Conservation (phyloP, 257 asterid genomes). For the Sherardia arvensis region DNA sequence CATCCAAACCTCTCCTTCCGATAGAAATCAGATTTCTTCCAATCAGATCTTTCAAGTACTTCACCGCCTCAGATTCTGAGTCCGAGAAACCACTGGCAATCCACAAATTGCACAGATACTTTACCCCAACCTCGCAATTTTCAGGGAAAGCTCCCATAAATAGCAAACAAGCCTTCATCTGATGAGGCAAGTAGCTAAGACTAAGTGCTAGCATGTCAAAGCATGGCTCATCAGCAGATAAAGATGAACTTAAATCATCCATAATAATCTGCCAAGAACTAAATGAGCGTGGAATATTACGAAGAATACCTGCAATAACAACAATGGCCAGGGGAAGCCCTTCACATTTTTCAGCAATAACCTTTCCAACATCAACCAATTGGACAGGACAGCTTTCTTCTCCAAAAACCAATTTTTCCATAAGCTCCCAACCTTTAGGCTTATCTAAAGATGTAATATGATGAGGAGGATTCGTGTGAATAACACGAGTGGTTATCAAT, state of each 20-base stretch:
- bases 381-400: background rate
- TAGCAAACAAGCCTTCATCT: constrained; percentile 32
- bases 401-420: background rate
- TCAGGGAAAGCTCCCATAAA: constrained; percentile 35
- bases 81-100: background rate
- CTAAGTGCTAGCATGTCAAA: too few species aligned
- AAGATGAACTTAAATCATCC: too few species aligned
- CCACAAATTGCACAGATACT: background rate
- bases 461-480: background rate
- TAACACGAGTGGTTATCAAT: constrained; percentile 4
- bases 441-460: background rate
- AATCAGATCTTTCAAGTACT: constrained; percentile 30
- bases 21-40: constrained; percentile 24
- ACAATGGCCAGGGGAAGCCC: constrained; percentile 7
- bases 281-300: background rate
- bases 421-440: constrained; percentile 3
- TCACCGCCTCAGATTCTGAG: constrained; percentile 17
- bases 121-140: constrained; percentile 20
- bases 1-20: constrained; percentile 17
- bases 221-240: background rate
- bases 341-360: too few species aligned
- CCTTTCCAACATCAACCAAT: background rate
- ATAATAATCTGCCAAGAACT: too few species aligned
- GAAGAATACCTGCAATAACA: constrained; percentile 9
- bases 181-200: constrained; percentile 27